phyloP scores from a whole-genome alignment of 2,329 filamentous ascomycete species.

The Aotearoamyces nothofagi region DNA sequence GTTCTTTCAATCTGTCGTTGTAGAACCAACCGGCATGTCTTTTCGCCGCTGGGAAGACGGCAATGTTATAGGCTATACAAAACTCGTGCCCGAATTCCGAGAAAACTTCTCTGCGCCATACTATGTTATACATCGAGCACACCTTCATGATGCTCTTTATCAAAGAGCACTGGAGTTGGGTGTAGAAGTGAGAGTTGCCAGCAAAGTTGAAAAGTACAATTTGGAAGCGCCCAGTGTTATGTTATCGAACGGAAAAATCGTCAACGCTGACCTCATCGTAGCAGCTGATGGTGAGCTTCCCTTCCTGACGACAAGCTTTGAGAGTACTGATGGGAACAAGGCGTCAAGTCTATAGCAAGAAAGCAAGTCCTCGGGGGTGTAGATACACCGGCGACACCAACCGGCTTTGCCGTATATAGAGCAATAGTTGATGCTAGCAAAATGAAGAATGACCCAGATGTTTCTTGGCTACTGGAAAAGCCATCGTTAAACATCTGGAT shows the following conservation, averaged over 20 bases:
- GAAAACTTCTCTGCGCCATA: constrained; percentile 17
- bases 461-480: constrained; percentile 23
- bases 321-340: constrained; percentile 6
- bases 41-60: constrained; percentile 22
- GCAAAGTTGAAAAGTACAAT: constrained; percentile 13
- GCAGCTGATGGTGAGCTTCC: constrained; percentile 21
- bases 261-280: constrained; percentile 19
- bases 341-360: constrained; percentile 18
- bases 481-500: constrained; percentile 21
- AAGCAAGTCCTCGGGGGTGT: constrained; percentile 5
- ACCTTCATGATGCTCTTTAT: constrained; percentile 18
- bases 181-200: constrained; percentile 10
- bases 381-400: constrained; percentile 18
- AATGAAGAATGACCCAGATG: constrained; percentile 21
- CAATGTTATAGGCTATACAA: constrained; percentile 20
- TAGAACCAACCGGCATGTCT: constrained; percentile 18
- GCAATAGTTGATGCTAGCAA: constrained; percentile 23
- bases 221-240: constrained; percentile 9
- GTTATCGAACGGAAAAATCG: constrained; percentile 11
- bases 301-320: no score
- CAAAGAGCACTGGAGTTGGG: constrained; percentile 14
- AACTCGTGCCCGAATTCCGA: constrained; percentile 17
- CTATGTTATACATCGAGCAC: constrained; percentile 20
- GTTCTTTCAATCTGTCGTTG: constrained; percentile 14
- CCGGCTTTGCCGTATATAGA: constrained; percentile 27